phyloP scores from a whole-genome alignment of 495 filamentous ascomycete species.

The Thermothielavioides terrestris region DNA sequence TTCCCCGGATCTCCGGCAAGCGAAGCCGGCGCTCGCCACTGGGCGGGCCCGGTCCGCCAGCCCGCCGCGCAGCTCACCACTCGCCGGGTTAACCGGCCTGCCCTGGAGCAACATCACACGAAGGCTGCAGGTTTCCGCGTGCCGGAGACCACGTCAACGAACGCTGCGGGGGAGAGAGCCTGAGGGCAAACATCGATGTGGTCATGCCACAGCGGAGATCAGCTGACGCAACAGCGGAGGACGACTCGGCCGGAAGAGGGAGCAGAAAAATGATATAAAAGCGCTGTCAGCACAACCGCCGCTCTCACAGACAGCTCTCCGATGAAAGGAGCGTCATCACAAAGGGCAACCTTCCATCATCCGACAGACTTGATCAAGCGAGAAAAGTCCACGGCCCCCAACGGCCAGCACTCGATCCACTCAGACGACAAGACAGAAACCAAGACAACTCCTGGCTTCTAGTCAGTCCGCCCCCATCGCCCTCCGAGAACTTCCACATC shows the following conservation, averaged over 20 bases:
- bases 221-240: background rate
- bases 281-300: too few relatives aligned
- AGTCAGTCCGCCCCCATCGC: too few relatives aligned
- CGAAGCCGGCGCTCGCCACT: too few relatives aligned
- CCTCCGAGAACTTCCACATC: too few relatives aligned
- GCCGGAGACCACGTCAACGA: conserved; percentile 6
- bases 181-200: background rate
- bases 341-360: background rate
- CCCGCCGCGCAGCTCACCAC: background rate
- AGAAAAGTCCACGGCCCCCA: background rate
- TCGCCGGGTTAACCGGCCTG: background rate
- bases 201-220: background rate
- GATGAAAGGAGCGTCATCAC: too few relatives aligned
- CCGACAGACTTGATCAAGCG: background rate
- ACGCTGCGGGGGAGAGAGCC: background rate
- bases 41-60: too few relatives aligned
- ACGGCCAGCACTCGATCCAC: background rate
- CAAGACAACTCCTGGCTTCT: background rate
- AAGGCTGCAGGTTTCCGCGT: conserved; percentile 6
- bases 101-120: background rate
- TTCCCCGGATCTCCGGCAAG: too few relatives aligned
- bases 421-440: too few relatives aligned
- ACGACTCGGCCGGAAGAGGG: background rate
- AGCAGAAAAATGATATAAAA: background rate
- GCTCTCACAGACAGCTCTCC: background rate